A percentile compares a stretch with the other conserved stretches of the same genome.
Conservation (phyloP, 352 stramenopile species). For the Phytopythium boreale region DNA sequence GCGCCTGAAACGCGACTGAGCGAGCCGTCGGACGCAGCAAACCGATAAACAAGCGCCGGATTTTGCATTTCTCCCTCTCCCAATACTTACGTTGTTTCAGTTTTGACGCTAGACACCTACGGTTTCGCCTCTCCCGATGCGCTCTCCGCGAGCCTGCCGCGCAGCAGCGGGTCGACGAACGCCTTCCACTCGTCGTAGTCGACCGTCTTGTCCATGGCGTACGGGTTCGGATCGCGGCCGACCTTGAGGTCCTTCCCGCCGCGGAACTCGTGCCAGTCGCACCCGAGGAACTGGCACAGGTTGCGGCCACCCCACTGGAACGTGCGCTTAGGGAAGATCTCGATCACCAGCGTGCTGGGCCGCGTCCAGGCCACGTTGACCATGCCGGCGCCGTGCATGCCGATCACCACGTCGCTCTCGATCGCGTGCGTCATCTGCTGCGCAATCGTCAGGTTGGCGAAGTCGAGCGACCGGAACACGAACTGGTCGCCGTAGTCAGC, state of each 20-base stretch:
- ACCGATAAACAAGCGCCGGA: neutral
- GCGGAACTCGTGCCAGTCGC: constrained; percentile 57
- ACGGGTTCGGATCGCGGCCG: constrained; percentile 24
- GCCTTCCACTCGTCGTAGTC: constrained; percentile 46
- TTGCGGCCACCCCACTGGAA: constrained; percentile 75
- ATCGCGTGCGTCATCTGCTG: constrained; percentile 43
- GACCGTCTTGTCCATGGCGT: constrained; percentile 53
- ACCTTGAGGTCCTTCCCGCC: constrained; percentile 29
- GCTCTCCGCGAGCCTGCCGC: neutral
- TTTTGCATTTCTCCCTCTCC: neutral
- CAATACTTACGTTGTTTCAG: neutral
- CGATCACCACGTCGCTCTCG: constrained; percentile 69
- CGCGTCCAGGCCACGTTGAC: constrained; percentile 71
- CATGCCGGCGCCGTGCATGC: constrained; percentile 80
- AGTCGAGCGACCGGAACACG: constrained; percentile 62
- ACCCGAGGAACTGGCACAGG: constrained; percentile 70
- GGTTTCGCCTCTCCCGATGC: neutral
- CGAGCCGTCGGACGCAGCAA: neutral
- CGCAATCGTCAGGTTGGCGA: constrained; percentile 46
- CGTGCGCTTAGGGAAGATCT: constrained; percentile 61
- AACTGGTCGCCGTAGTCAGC: constrained; percentile 27
- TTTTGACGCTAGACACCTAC: neutral
- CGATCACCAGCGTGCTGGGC: constrained; percentile 48
- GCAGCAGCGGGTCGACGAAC: constrained; percentile 59
- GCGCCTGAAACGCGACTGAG: neutral